A percentile compares a stretch with the other conserved stretches of the same genome.
phyloP scores from a whole-genome alignment of 257 asterid genomes.

The Petrea volubilis region DNA sequence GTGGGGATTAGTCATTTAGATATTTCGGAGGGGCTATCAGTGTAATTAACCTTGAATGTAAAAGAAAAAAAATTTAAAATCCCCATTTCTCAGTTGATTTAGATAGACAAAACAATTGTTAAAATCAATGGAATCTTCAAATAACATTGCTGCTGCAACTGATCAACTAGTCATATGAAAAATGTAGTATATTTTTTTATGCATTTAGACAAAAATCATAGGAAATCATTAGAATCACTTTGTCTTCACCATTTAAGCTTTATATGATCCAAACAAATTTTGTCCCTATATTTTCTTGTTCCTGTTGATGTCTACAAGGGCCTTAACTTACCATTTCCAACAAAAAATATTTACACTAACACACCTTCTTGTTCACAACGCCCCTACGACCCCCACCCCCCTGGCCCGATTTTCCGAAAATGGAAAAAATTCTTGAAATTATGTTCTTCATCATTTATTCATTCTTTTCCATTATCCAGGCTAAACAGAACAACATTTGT shows the following conservation, averaged over 20 bases:
- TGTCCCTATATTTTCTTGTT: slow-evolving; percentile 13
- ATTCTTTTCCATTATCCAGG: not conserved
- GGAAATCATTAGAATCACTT: not conserved
- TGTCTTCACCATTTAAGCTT: not conserved
- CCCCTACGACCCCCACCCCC: not conserved
- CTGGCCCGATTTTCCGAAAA: too few species aligned
- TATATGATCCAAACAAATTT: not conserved
- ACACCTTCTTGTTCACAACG: not conserved
- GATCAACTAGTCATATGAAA: not conserved
- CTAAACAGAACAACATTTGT: not conserved
- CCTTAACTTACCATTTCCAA: not conserved
- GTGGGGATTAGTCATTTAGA: too few species aligned
- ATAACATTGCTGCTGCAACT: not conserved
- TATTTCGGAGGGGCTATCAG: too few species aligned
- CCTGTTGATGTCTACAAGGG: slow-evolving; percentile 3
- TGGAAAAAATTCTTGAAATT: slow-evolving; percentile 11
- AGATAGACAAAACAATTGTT: not conserved
- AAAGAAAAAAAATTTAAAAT: too few species aligned
- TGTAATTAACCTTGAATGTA: too few species aligned
- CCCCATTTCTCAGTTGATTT: not conserved
- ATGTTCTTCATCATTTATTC: not conserved
- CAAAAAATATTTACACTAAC: not conserved
- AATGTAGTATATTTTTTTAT: not conserved
- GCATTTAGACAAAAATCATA: not conserved
- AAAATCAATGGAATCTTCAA: not conserved